Evolutionary conservation across 179 eudicot genomes (phyloP), one percentile per base, ranked within the genome.

Genomic region (Spergularia azorica): DNA sequence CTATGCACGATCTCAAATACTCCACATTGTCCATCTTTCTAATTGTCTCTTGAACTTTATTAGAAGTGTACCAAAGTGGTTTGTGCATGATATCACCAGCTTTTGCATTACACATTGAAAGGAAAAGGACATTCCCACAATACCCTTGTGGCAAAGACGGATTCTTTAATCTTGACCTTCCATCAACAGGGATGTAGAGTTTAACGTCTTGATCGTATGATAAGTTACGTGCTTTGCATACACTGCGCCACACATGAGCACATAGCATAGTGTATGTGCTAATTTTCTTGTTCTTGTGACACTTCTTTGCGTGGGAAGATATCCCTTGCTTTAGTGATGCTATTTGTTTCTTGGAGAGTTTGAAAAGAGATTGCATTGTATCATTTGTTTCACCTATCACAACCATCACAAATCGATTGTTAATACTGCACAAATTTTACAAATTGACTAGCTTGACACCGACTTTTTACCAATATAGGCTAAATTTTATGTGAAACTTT

Each of bases 1-100:
- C 89, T 1, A 86, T 67, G 5, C 87, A 85, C 0, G 90, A 89
- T 81, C 87, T 81, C 59, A 87, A 72, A 51, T 87, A 87, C 10
- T 83, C 89, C 9, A 68, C 80, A 21, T 83, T 21, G 21, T 77
- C 77, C 84, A 83, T 68, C 60, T 70, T 79, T 1, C 15, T 58
- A 21, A 85, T 38, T 43, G 88, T 77, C 3, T 72, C 76, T 14
- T 81, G 85, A 54, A 87, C 78, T 71, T 65, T 62, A 32, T 76
- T 71, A 2, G 83, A 83, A 0, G 84, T 71, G 32, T 75, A 72
- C 74, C 80, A 52, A 70, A 84, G 43, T 2, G 86, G 88, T 21
- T 79, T 77, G 55, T 72, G 59, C 55, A 60, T 18, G 39, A 87
- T 78, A 8, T 87, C 86, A 0, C 87, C 79, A 0, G 83, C 70